These are phyloP conservation scores for Saitoella complicata DNA, from an alignment of 805 yeast species.

Conservation along the genomic window DNA sequence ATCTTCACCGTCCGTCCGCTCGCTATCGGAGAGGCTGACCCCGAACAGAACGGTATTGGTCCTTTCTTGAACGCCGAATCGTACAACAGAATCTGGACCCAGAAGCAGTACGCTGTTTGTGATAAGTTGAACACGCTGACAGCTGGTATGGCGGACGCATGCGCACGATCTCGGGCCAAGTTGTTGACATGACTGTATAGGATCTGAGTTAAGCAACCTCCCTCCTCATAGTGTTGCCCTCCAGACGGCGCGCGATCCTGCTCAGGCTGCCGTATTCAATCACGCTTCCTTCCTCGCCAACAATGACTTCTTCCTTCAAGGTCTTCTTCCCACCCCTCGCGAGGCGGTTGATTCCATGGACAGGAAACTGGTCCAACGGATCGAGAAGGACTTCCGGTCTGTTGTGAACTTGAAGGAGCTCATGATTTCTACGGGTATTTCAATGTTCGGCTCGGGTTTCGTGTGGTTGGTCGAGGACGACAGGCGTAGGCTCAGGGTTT, in stretches of 20 bases:
- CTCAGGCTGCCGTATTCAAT: conserved; percentile 59
- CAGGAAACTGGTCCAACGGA: conserved; percentile 22
- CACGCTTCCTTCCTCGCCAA: conserved; percentile 82
- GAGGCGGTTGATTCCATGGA: conserved; percentile 9
- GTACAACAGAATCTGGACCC: conserved; percentile 60
- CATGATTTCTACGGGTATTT: conserved; percentile 48
- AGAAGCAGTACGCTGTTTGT: conserved; percentile 38
- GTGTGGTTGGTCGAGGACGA: conserved; percentile 69
- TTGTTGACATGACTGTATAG: neutral
- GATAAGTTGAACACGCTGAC: conserved; percentile 11
- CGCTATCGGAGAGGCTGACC: too few relatives aligned
- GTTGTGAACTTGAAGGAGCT: conserved; percentile 58
- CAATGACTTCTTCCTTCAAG: conserved; percentile 63
- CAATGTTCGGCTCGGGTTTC: conserved; percentile 76
- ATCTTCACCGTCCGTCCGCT: too few relatives aligned
- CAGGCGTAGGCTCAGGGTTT: conserved; percentile 36
- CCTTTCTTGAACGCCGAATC: conserved; percentile 54
- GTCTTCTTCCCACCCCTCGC: conserved; percentile 6
- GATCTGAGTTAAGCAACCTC: conserved; percentile 4
- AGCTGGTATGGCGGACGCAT: conserved; percentile 8
- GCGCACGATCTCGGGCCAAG: neutral
- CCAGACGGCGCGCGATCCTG: conserved; percentile 49
- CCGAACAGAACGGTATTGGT: conserved; percentile 30
- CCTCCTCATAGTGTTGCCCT: conserved; percentile 10
- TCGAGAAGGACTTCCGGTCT: conserved; percentile 55